These are phyloP conservation scores for Xylariaceae sp. DNA, from an alignment of 2,329 filamentous ascomycete genomes.

Conservation along the genomic window DNA sequence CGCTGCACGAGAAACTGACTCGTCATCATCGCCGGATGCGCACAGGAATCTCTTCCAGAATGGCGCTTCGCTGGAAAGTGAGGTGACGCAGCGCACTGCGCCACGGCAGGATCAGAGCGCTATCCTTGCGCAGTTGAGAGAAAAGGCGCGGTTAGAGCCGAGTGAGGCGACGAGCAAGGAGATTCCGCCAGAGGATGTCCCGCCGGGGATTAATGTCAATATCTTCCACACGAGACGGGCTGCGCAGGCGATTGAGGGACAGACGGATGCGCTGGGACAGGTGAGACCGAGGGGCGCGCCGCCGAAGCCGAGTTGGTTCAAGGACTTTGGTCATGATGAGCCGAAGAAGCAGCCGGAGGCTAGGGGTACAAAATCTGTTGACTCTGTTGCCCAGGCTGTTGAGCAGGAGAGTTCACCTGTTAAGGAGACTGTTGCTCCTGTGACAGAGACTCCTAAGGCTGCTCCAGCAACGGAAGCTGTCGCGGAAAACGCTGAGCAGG, in stretches of 20 bases:
- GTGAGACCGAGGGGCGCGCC: slow-evolving; percentile 20
- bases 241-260: slow-evolving; percentile 39
- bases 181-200: slow-evolving; percentile 31
- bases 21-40: slow-evolving; percentile 1
- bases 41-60: slow-evolving; percentile 11
- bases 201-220: slow-evolving; percentile 41
- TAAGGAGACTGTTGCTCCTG: slow-evolving; percentile 15
- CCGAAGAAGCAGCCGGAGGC: slow-evolving; percentile 4
- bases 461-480: neutral
- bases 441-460: neutral
- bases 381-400: slow-evolving; percentile 11
- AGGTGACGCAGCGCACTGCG: slow-evolving; percentile 7
- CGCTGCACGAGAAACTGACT: neutral
- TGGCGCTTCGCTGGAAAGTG: slow-evolving; percentile 9
- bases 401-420: slow-evolving; percentile 15
- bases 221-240: slow-evolving; percentile 45
- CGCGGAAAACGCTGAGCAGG: neutral
- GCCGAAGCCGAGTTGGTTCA: slow-evolving; percentile 32
- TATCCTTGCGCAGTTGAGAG: slow-evolving; percentile 23
- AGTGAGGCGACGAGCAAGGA: slow-evolving; percentile 2
- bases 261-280: slow-evolving; percentile 24
- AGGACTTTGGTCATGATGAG: slow-evolving; percentile 32
- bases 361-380: slow-evolving; percentile 12
- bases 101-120: slow-evolving; percentile 23
- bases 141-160: slow-evolving; percentile 3